A percentile compares a stretch with the other conserved stretches of the same genome.
phyloP scores from a whole-genome alignment of 2,329 filamentous ascomycete genomes.

The Camillea tinctor region DNA sequence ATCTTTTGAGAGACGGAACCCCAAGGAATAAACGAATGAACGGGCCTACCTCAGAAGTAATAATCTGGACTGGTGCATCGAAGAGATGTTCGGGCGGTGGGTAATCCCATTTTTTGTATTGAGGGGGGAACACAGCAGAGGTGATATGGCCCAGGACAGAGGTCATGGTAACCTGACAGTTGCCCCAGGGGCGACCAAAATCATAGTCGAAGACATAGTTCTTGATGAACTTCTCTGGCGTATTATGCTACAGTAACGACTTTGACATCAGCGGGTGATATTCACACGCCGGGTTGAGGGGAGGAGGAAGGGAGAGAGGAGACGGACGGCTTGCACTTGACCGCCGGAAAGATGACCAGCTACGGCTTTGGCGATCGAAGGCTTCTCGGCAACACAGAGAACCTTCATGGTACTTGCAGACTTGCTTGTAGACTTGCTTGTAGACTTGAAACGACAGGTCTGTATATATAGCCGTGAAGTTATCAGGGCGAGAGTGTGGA shows the following conservation, averaged over 20 bases:
- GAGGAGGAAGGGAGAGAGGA: too few species aligned
- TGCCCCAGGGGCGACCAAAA: slow-evolving; percentile 78
- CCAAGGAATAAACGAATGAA: neutral
- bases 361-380: slow-evolving; percentile 93
- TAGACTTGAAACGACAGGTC: slow-evolving; percentile 25
- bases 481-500: too few species aligned
- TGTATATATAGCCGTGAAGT: neutral
- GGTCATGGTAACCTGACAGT: slow-evolving; percentile 87
- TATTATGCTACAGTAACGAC: slow-evolving; percentile 54
- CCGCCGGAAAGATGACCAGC: slow-evolving; percentile 85
- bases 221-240: slow-evolving; percentile 77
- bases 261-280: slow-evolving; percentile 10
- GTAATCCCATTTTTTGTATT: slow-evolving; percentile 76
- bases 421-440: too few species aligned
- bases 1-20: slow-evolving; percentile 12
- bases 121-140: slow-evolving; percentile 69
- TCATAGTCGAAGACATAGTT: slow-evolving; percentile 92
- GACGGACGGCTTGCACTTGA: slow-evolving; percentile 64
- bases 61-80: slow-evolving; percentile 70
- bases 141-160: slow-evolving; percentile 88
- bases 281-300: neutral
- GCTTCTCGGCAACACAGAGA: slow-evolving; percentile 82
- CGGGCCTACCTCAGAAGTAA: slow-evolving; percentile 60
- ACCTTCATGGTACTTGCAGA: too few species aligned
- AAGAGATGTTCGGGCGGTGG: slow-evolving; percentile 81